Evolutionary conservation across 106 monocot species (phyloP).

Genomic region (Hemerocallis citrina): DNA sequence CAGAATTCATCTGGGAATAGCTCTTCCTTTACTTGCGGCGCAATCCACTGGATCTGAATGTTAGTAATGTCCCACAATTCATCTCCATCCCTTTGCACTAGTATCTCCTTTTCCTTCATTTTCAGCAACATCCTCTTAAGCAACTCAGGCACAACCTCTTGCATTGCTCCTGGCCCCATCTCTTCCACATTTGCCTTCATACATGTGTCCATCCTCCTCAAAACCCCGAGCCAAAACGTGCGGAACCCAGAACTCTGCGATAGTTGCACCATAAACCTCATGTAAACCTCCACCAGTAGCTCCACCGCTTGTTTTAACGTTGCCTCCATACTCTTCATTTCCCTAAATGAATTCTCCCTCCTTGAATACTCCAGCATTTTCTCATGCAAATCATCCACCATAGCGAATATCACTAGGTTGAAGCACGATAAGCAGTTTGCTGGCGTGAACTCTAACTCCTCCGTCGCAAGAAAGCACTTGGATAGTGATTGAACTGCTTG

Average conservation of each 20-base stretch:
- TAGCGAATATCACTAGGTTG: conserved; percentile 58
- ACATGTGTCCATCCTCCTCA: conserved; percentile 91
- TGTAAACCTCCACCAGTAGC: conserved; percentile 58
- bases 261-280: conserved; percentile 37
- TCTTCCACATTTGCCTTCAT: conserved; percentile 60
- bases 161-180: conserved; percentile 24
- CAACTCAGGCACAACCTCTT: conserved; percentile 50
- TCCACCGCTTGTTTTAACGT: conserved; percentile 60
- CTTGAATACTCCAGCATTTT: conserved; percentile 89
- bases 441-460: conserved; percentile 60
- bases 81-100: conserved; percentile 50
- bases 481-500: conserved; percentile 52
- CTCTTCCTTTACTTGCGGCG: conserved; percentile 73
- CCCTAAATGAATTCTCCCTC: conserved; percentile 58
- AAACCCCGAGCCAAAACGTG: conserved; percentile 71
- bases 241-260: conserved; percentile 60
- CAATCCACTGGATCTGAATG: conserved; percentile 96
- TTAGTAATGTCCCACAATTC: conserved; percentile 80
- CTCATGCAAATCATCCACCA: conserved; percentile 88
- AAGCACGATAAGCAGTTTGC: conserved; percentile 59
- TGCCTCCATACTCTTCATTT: conserved; percentile 80
- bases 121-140: conserved; percentile 61
- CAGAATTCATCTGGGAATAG: conserved; percentile 41
- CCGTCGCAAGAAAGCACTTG: conserved; percentile 28
- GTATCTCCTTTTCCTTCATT: conserved; percentile 73